Evolutionary conservation across 352 stramenopile genomes (phyloP), one percentile per base, ranked within the genome.

Genomic region (Phytopythium chamaehyphon): DNA sequence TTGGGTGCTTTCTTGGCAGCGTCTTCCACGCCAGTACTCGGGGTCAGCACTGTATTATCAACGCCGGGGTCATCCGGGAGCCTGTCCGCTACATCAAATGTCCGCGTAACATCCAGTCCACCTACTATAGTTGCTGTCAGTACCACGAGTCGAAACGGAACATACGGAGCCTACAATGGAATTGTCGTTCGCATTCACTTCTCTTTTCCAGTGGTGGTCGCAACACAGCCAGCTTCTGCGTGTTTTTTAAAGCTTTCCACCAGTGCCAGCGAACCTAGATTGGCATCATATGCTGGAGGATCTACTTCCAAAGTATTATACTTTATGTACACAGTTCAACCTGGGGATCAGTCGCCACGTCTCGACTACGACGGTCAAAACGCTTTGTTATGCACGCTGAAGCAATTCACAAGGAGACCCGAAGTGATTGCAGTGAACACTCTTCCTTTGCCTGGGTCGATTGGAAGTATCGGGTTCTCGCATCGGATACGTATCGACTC

Each of bases 321-420:
- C 8, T 95, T 95, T 47, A 47, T 57, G 18, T 93, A 90, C 51
- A 62, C 37, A 1, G 61, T 95, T 1, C 47, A 59, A 12, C 6
- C 23, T 2, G 76, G 72, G 1, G 84, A 94, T 50, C 71, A 65
- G 5, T 51, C 75, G 0, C 55, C 69, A 0, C 56, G 44, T 3
- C 65, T 94, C 2, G 81, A 83, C 22, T 91, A 90, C 38, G 36
- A 48, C n/a, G 64, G 57, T 19, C 46, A 51, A 11, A 51, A 54
- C 16, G 80, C 73, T 48, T 47, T 93, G 2, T 61, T 46, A 7
- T 89, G 76, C 50, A 46, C 28, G 16, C 47, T 85, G 23, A 60
- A 87, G 3, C 77, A 88, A 38, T 62, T 68, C 16, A 91, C 76
- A 33, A 55, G 64, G 2, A 49, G 59, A 0, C 78, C 76, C 43